phyloP scores from a whole-genome alignment of 1,139 yeast genomes.

The Blastobotrys aristatus region DNA sequence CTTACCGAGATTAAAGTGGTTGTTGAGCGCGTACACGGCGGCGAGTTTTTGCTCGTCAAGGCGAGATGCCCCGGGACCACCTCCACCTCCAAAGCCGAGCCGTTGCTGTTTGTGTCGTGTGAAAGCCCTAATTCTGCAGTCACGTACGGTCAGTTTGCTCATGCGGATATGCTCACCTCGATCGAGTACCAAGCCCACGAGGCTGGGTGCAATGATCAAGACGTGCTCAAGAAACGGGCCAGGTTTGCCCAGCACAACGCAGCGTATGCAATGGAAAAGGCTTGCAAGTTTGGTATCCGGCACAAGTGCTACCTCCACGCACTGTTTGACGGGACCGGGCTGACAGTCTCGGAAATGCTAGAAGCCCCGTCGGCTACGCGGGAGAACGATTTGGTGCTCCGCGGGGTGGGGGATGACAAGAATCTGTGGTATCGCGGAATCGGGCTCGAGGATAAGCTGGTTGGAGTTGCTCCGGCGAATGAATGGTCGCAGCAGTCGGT shows the following conservation, averaged over 20 bases:
- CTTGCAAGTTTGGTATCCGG: neutral
- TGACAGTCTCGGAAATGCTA: neutral
- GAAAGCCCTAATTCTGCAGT: neutral
- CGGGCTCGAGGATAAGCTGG: neutral
- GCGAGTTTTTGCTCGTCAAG: neutral
- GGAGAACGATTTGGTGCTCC: neutral
- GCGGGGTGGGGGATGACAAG: no score
- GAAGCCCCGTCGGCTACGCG: neutral
- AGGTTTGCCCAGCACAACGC: slow-evolving; percentile 1
- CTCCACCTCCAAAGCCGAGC: neutral
- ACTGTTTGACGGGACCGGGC: neutral
- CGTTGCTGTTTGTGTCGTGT: neutral
- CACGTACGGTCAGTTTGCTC: neutral
- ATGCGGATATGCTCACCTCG: no score
- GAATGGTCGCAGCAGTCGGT: neutral
- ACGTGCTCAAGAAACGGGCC: neutral
- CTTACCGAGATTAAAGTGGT: neutral
- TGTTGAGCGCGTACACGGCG: neutral
- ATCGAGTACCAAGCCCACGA: neutral
- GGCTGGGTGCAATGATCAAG: neutral
- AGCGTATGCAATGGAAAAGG: slow-evolving; percentile 4
- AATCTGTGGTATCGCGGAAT: neutral
- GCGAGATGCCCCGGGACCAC: neutral
- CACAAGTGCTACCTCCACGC: neutral
- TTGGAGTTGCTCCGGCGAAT: neutral